These are phyloP conservation scores for Cercospora zeina DNA, from an alignment of 2,329 filamentous ascomycete species.

Conservation along the genomic window DNA sequence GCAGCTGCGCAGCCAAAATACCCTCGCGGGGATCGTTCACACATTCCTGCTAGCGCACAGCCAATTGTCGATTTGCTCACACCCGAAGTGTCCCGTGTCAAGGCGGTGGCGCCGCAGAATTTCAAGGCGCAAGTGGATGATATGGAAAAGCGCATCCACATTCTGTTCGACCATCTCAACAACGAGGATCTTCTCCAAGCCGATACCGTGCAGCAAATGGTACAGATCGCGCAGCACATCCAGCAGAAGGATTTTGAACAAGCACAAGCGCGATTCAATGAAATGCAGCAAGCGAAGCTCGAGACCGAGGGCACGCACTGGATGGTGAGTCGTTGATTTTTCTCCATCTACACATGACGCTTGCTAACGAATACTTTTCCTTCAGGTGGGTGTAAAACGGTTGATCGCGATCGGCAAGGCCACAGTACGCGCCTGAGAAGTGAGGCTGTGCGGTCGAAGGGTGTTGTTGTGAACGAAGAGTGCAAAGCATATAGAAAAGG, in stretches of 20 bases:
- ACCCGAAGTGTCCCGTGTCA: slow-evolving; percentile 85
- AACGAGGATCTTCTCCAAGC: slow-evolving; percentile 86
- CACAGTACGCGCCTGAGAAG: slow-evolving; percentile 26
- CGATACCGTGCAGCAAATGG: slow-evolving; percentile 70
- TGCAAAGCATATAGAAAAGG: neutral
- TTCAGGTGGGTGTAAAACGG: slow-evolving; percentile 43
- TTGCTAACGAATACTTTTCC: neutral
- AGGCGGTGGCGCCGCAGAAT: slow-evolving; percentile 77
- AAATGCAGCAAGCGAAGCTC: slow-evolving; percentile 51
- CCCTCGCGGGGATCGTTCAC: slow-evolving; percentile 74
- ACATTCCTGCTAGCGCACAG: slow-evolving; percentile 76
- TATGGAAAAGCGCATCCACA: slow-evolving; percentile 82
- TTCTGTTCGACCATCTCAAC: slow-evolving; percentile 96
- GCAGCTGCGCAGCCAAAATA: slow-evolving; percentile 40
- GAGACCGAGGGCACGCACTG: slow-evolving; percentile 52
- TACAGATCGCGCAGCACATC: slow-evolving; percentile 53
- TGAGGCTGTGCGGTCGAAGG: neutral
- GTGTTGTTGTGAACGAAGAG: neutral
- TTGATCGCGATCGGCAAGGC: slow-evolving; percentile 44
- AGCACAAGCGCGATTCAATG: slow-evolving; percentile 47
- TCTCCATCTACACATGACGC: neutral
- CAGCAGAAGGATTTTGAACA: slow-evolving; percentile 48
- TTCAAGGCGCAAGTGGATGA: slow-evolving; percentile 90
- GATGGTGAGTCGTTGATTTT: slow-evolving; percentile 48
- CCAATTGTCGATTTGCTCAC: slow-evolving; percentile 78